A percentile compares a stretch with the other conserved stretches of the same genome.
phyloP scores from a whole-genome alignment of 2,329 filamentous ascomycete genomes.

The Monosporascus sp. region DNA sequence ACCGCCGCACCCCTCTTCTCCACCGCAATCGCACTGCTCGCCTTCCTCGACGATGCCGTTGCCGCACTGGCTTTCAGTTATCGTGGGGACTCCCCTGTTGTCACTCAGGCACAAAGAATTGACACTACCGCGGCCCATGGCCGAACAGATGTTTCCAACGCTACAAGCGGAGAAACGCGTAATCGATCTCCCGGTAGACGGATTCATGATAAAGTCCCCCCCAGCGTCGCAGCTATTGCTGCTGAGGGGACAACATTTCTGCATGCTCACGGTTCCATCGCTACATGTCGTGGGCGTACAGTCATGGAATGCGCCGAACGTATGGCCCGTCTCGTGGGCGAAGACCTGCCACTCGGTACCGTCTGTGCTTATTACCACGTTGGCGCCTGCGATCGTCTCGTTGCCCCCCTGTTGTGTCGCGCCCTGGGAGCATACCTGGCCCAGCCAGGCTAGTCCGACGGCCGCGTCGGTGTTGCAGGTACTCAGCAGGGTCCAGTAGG shows the following conservation, averaged over 20 bases:
- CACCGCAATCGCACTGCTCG: conserved; percentile 95
- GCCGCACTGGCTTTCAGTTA: conserved; percentile 80
- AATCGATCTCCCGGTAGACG: conserved; percentile 69
- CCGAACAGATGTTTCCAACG: conserved; percentile 90
- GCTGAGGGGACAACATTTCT: conserved; percentile 75
- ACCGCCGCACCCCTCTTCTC: conserved; percentile 59
- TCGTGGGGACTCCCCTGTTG: conserved; percentile 77
- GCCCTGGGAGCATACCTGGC: conserved; percentile 68
- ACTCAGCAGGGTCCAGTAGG: conserved; percentile 87
- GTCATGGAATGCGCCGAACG: conserved; percentile 93
- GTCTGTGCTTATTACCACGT: conserved; percentile 75
- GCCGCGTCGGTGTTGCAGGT: conserved; percentile 77
- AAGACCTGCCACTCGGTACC: conserved; percentile 90
- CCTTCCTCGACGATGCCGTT: conserved; percentile 95
- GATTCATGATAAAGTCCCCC: conserved; percentile 92
- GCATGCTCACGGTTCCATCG: conserved; percentile 46
- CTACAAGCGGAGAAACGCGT: conserved; percentile 80
- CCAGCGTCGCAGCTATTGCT: conserved; percentile 64
- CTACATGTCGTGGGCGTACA: conserved; percentile 66
- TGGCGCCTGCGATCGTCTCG: conserved; percentile 77
- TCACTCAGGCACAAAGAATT: conserved; percentile 73
- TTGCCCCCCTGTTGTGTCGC: conserved; percentile 49
- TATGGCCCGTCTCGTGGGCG: conserved; percentile 90
- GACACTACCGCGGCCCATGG: conserved; percentile 70
- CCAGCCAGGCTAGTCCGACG: conserved; percentile 89